These are phyloP conservation scores for Endocladia muricata DNA, from an alignment of 31 red algal genomes.

Conservation along the genomic window DNA sequence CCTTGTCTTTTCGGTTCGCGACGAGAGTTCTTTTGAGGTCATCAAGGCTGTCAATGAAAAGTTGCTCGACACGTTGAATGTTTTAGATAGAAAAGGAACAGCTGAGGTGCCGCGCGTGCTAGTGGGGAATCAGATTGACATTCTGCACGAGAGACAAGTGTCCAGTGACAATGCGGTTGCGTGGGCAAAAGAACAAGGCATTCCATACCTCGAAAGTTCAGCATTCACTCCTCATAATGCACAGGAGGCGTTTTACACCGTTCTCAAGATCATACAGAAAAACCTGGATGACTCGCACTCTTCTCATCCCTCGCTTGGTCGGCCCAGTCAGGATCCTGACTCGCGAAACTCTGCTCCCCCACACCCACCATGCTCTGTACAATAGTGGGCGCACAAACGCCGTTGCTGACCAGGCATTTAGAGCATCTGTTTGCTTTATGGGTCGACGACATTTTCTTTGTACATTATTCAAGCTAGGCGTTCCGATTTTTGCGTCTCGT, in stretches of 20 bases:
- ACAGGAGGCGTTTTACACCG: constrained; percentile 46
- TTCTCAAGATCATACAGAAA: constrained; percentile 68
- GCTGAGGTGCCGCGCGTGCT: constrained; percentile 73
- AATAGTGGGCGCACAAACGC: no score
- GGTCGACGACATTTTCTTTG: no score
- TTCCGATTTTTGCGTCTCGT: no score
- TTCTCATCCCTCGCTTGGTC: background rate
- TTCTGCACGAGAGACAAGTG: constrained; percentile 50
- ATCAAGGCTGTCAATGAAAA: constrained; percentile 72
- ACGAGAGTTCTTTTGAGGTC: constrained; percentile 70
- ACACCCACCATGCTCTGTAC: background rate
- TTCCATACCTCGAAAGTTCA: constrained; percentile 82
- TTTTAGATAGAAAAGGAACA: constrained; percentile 22
- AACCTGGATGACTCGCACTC: constrained; percentile 33
- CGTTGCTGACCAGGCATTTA: no score
- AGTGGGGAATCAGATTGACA: constrained; percentile 91
- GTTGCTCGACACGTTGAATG: constrained; percentile 68
- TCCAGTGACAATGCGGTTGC: constrained; percentile 17
- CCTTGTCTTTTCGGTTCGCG: constrained; percentile 79
- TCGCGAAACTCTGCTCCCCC: background rate
- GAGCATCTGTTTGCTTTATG: no score
- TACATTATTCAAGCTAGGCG: no score
- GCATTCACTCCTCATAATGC: constrained; percentile 71
- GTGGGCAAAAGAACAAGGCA: constrained; percentile 45
- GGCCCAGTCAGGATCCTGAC: background rate